phyloP scores from a whole-genome alignment of 352 stramenopile genomes.

The Pythium coloratum region DNA sequence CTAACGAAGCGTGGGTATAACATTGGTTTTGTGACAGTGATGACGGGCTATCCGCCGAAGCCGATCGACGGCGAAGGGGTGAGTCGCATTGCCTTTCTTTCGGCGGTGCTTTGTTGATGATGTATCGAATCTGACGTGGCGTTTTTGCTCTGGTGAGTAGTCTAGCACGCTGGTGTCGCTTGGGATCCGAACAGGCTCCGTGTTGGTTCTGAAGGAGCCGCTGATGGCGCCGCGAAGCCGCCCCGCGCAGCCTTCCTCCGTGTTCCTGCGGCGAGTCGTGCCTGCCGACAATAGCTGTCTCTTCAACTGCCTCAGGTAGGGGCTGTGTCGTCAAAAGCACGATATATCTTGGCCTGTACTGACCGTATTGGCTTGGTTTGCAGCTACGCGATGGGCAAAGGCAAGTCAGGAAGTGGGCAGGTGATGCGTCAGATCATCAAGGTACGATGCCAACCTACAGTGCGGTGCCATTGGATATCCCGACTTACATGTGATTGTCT shows the following conservation, averaged over 20 bases:
- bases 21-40: constrained; percentile 41
- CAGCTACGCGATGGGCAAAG: constrained; percentile 69
- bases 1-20: neutral
- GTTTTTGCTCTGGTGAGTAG: constrained; percentile 22
- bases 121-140: neutral
- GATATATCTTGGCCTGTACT: neutral
- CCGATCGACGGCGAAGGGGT: constrained; percentile 58
- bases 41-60: constrained; percentile 77
- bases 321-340: neutral
- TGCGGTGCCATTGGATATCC: neutral
- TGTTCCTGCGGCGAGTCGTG: constrained; percentile 75
- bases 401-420: constrained; percentile 52
- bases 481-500: neutral
- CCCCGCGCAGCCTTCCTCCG: constrained; percentile 28
- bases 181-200: constrained; percentile 63
- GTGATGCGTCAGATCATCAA: constrained; percentile 73
- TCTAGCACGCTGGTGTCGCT: constrained; percentile 47
- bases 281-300: constrained; percentile 86
- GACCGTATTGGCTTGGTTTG: neutral
- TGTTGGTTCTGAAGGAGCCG: constrained; percentile 70
- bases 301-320: constrained; percentile 83
- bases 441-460: constrained; percentile 4
- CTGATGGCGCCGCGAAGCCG: constrained; percentile 25
- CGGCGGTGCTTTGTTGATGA: neutral
- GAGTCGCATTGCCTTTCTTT: constrained; percentile 16